Base-by-base conservation (phyloP, 306 rosid species). In the Fagus sylvatica region DNA sequence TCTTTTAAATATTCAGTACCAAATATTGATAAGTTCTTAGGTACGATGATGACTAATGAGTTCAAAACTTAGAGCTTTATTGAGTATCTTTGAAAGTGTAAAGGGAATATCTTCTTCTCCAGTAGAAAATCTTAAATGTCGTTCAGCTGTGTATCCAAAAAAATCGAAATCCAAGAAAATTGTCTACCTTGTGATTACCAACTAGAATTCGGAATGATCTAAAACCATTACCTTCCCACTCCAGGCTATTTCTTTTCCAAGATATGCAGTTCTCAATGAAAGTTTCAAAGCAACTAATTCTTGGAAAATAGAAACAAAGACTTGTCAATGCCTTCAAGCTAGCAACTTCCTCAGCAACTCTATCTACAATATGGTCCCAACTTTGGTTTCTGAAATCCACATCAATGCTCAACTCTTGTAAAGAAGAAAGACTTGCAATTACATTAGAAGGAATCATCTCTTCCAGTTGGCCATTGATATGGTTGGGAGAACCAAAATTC, bases 141-240 rank as follows among this genome's bases (percentile, higher is more conserved):
- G 36, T 64, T 64, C 69, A 17, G 69, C 32, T 34, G 69, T 19
- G 69, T 41, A 64, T 64, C 39, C 69, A 11, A 19, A 64, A n/a
- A 12, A 33, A 36, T 64, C 69, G n/a, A 64, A 64, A 36, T 64
- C 16, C 46, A 5, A 41, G 17, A 64, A 19, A 11, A 36, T 64
- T 64, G 11, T 6, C 39, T 12, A 7, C 39, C 12, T 36, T 17
- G 46, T 64, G 69, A 64, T 36, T 7, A 34, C 69, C 69, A 12
- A 64, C 69, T 6, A 34, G 16, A 19, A 64, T 64, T 39, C 33
- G 32, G 11, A 64, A 64, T 64, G 69, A 64, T 64, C 69, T 64
- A 41, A 64, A 64, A 12, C 28, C 33, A 0, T 15, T 36, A n/a
- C 69, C 43, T 43, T 43, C 49, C 49, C 49, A 43, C 5, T 1